Evolutionary conservation across 2,329 filamentous ascomycete species (phyloP), one percentile per base, ranked within the genome.

Genomic region (Pseudogymnoascus sp.): DNA sequence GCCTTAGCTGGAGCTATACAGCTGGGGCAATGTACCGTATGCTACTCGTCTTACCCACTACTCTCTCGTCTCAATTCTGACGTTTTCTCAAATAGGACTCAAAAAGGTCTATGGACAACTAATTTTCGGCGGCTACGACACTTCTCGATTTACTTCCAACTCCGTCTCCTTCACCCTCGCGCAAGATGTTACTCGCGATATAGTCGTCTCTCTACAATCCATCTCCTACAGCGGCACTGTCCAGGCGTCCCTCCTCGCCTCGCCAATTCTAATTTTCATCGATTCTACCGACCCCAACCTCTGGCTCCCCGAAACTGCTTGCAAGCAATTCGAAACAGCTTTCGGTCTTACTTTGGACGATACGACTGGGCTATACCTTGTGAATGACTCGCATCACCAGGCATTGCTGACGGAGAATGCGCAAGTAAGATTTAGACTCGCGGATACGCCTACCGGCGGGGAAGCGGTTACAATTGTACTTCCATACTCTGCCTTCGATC

Each of bases 1-100:
- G 75, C 63, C 65, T 77, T 12, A 77, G 75, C 60, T 79, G 76
- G 73, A 76, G 75, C 60, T 78, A 78, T 63, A 78, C 76, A 5
- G 77, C 77, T 5, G 76, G 77, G 2, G 75, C 75, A 18, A 71
- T 70, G 56, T 78, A 78, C 63, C 75, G 76, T 69, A 68, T 67
- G 74, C 4, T 43, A 38, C 5, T 34, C 25, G 23, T 37, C 23
- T 28, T 42, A 9, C 16, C 16, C 38, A 5, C 16, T 18, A 42
- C 3, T 8, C 14, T 42, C 38, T 9, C 16, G 8, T 18, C 3
- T 42, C 9, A n/a, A 42, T 16, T 3, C 38, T 18, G 38, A 42
- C 16, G 38, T 18, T 68, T 9, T 28, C 2, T 21, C 43, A 59
- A 46, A 46, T 23, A 46, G 63, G n/a, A 34, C 65, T 16, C 65